Base-by-base conservation (phyloP, 2,329 filamentous ascomycete species). In the Plenodomus biglobosus region DNA sequence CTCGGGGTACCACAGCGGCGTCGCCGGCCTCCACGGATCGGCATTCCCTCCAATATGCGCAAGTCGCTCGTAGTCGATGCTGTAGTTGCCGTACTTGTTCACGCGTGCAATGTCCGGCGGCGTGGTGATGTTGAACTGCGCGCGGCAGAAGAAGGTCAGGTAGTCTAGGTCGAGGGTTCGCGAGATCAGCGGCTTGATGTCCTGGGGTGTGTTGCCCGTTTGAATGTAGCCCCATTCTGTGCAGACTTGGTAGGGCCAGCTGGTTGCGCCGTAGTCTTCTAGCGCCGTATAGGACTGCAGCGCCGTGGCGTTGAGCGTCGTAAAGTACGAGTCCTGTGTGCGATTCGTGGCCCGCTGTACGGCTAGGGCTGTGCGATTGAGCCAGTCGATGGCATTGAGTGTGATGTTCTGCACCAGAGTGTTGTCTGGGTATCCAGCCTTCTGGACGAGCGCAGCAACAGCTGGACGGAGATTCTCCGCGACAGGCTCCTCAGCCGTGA, bases 11-110 rank as follows among this genome's bases (percentile, higher is more conserved):
- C 84, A 85, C 41, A 92, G 85, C 0, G 87, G 83, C 0, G 85
- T 87, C 0, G 87, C 87, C 0, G 84, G 82, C 16, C 86, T 81
- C 90, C 90, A 95, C 0, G 90, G 89, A 64, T 95, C 90, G 46
- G 83, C 82, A 53, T 88, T 81, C 21, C 90, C 90, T 53, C 91
- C 89, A 34, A 95, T 76, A 40, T 88, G 80, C 2, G 90, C 90
- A 0, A 95, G 80, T 1, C 90, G 85, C 1, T 85, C 81, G 65
- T 90, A 91, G 38, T 81, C 80, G 59, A 94, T 85, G 66, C 81
- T 74, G 69, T 85, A 88, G 11, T 84, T 87, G 36, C 90, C 90
- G 55, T 87, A 86, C 64, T 86, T 84, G 76, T 95, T 94, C 69
- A 94, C 84, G 1, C 76, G 76, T 1, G 83, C 78, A 0, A 86